A percentile compares a stretch with the other conserved stretches of the same genome.
Conservation (phyloP, 305 asterid genomes). For the Rubia peregrina region DNA sequence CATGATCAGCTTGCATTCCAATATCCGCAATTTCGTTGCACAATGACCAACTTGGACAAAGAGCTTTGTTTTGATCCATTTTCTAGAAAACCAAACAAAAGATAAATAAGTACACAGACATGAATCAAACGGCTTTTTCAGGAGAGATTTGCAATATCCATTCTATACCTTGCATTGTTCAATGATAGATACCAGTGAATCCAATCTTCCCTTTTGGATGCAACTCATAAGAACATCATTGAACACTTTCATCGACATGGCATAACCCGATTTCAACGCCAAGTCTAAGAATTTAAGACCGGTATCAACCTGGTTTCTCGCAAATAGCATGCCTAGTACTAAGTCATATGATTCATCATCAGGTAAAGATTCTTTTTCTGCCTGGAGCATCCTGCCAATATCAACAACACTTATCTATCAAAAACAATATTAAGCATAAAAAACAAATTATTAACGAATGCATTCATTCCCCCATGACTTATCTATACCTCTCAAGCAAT, state of each 20-base stretch:
- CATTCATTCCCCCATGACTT: neutral
- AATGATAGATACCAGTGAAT: conserved; percentile 51
- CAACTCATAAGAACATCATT: conserved; percentile 46
- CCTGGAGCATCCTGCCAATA: conserved; percentile 63
- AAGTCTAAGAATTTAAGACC: conserved; percentile 56
- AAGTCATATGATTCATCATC: conserved; percentile 69
- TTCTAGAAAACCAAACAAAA: conserved; percentile 37
- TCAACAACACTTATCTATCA: conserved; percentile 24
- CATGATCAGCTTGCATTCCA: conserved; percentile 59
- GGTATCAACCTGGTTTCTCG: conserved; percentile 39
- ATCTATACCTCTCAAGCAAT: conserved; percentile 53
- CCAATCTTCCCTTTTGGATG: conserved; percentile 41
- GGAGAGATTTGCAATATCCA: conserved; percentile 12
- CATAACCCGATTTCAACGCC: conserved; percentile 55
- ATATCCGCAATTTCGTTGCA: conserved; percentile 57
- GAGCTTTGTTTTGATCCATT: conserved; percentile 72
- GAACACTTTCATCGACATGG: conserved; percentile 49
- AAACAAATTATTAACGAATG: neutral
- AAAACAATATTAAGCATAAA: conserved; percentile 17
- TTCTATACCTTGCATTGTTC: conserved; percentile 77
- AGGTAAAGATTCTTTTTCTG: conserved; percentile 68
- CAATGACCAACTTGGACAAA: conserved; percentile 56
- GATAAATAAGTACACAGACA: conserved; percentile 13
- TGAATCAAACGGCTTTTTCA: conserved; percentile 9
- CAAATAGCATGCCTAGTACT: conserved; percentile 53